Conservation (phyloP, 2,329 filamentous ascomycete genomes). For the Clarireedia hainanense region DNA sequence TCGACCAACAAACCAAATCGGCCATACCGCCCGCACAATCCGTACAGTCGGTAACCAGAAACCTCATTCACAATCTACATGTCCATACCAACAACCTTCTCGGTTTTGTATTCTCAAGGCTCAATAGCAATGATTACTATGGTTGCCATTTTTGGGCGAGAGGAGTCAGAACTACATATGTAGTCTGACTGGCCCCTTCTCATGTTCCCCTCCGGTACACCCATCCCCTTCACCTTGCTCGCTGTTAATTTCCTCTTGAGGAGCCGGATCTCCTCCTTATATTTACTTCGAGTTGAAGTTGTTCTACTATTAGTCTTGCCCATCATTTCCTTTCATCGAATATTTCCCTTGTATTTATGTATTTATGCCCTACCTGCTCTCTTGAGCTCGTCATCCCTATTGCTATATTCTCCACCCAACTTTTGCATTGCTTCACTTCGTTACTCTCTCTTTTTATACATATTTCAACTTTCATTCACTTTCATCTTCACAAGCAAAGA, state of each 20-base stretch:
- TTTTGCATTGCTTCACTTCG: no score
- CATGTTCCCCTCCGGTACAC: background rate
- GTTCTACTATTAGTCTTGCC: no score
- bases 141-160: background rate
- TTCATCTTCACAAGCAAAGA: background rate
- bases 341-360: no score
- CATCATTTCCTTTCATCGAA: no score
- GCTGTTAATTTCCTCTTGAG: constrained; percentile 1
- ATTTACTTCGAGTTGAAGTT: background rate
- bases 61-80: background rate
- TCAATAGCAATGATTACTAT: background rate
- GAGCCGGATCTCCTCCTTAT: constrained; percentile 3
- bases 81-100: background rate
- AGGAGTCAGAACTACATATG: background rate
- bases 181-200: background rate
- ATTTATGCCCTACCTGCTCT: no score
- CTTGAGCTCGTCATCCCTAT: no score
- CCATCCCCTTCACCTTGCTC: background rate
- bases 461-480: background rate
- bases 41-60: background rate
- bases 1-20: no score
- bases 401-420: no score
- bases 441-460: background rate
- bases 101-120: background rate
- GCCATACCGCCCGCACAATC: no score